Percentiles rank a stretch among this genome's conserved stretches.
These are phyloP conservation scores for Scheffersomyces quercinus DNA, from an alignment of 1,139 yeast species.

Conservation along the genomic window DNA sequence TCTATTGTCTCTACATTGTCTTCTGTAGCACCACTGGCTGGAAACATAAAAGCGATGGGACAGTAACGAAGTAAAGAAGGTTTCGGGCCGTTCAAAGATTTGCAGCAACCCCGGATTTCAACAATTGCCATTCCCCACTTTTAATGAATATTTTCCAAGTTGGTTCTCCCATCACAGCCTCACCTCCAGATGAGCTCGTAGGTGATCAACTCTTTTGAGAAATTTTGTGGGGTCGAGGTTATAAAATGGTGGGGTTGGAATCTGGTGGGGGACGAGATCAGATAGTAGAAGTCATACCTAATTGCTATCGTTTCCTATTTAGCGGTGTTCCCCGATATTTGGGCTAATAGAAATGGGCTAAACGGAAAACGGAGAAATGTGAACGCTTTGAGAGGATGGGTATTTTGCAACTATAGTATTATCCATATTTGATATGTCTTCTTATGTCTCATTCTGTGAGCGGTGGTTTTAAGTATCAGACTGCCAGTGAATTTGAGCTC, in stretches of 20 bases:
- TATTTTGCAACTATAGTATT: background rate
- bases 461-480: constrained; percentile 15
- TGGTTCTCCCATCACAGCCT: background rate
- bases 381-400: background rate
- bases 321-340: background rate
- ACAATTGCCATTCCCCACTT: background rate
- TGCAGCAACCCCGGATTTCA: background rate
- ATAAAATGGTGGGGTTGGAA: constrained; percentile 1
- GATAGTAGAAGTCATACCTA: background rate
- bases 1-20: too few species aligned
- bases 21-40: too few species aligned
- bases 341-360: too few species aligned
- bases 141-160: background rate
- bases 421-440: background rate
- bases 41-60: background rate
- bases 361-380: background rate
- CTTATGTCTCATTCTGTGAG: background rate
- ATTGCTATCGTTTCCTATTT: background rate
- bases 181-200: too few species aligned
- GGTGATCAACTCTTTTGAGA: background rate
- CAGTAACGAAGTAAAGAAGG: background rate
- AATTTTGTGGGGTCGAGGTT: background rate
- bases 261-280: background rate
- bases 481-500: constrained; percentile 41
- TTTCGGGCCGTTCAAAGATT: background rate